These are phyloP conservation scores for Hylodesmum podocarpum DNA, from an alignment of 306 rosid species.

Conservation along the genomic window DNA sequence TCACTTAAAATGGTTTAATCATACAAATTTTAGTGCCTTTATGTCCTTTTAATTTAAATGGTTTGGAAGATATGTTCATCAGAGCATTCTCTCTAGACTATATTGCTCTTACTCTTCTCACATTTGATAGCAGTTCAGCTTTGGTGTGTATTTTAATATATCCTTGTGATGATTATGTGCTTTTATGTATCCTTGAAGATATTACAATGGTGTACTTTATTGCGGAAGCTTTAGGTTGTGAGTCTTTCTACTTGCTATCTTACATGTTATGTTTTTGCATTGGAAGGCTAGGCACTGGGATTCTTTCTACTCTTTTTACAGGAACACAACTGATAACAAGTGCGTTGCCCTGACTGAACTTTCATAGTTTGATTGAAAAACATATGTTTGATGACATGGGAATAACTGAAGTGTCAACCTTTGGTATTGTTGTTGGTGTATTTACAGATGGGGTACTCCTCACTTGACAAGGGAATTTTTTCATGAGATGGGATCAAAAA, in stretches of 20 bases:
- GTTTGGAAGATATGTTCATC: neutral
- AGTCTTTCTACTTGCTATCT: slow-evolving; percentile 18
- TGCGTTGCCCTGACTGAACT: slow-evolving; percentile 37
- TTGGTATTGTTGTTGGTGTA: slow-evolving; percentile 20
- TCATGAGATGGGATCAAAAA: slow-evolving; percentile 76
- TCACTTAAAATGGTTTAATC: slow-evolving; percentile 1
- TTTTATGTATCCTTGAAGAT: slow-evolving; percentile 2
- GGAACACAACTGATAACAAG: slow-evolving; percentile 93
- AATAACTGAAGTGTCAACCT: slow-evolving; percentile 13
- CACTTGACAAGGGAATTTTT: slow-evolving; percentile 85
- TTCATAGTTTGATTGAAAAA: neutral
- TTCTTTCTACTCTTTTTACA: slow-evolving; percentile 79
- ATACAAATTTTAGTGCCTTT: neutral
- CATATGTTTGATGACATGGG: slow-evolving; percentile 11
- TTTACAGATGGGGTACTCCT: slow-evolving; percentile 94
- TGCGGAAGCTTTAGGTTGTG: neutral
- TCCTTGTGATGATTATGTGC: neutral
- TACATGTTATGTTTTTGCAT: slow-evolving; percentile 17
- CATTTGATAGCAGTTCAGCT: neutral
- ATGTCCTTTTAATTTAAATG: neutral
- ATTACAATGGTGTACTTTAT: neutral
- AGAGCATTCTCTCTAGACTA: neutral
- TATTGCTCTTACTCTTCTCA: neutral
- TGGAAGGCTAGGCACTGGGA: slow-evolving; percentile 93
- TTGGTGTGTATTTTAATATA: slow-evolving; percentile 1